Evolutionary conservation across 2,329 filamentous ascomycete genomes (phyloP), one percentile per base, ranked within the genome.

Genomic region (Coniochaeta sp.): DNA sequence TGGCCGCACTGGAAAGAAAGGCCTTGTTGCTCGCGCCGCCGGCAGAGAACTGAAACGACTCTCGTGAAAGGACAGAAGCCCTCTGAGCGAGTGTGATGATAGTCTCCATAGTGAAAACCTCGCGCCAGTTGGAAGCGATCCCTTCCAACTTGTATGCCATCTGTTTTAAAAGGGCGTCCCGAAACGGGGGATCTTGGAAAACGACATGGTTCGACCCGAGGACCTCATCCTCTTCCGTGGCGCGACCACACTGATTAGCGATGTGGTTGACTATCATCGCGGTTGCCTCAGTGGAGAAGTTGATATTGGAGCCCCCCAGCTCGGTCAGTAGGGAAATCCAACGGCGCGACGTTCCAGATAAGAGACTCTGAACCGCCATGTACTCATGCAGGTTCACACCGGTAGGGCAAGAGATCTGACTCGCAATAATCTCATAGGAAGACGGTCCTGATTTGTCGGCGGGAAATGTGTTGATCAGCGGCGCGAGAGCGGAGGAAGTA

Each of bases 111-210:
- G 73, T 71, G 49, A 78, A 63, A 0, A 66, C 68, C 54, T 87
- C 83, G 0, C 82, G 71, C 77, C 81, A 85, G 42, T 81, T 87
- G 0, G 67, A 62, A 0, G 63, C 60, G 7, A 87, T 75, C 0
- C 62, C 59, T 0, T 67, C 59, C 0, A 87, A 52, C 1, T 68
- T 63, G 1, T 49, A 51, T 47, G 67, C 56, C 0, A 87, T 59
- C 31, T 81, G 73, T 0, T 74, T 63, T 0, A 75, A 42, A 0
- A 87, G 62, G 6, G 64, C 67, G 0, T 55, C 12, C 33, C 79
- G 80, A 53, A 87, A 85, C 0, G 42, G 7, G 0, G 54, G 3
- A n/a, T 85, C 76, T 1, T 54, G 55, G 32, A 87, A 78, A 0
- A 77, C 57, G 0, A 52, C 56, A 58, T 87, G 82, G 0, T 70